These are phyloP conservation scores for Lanmaoa rubissima DNA, from an alignment of 768 basidiomycete genomes.

Conservation along the genomic window DNA sequence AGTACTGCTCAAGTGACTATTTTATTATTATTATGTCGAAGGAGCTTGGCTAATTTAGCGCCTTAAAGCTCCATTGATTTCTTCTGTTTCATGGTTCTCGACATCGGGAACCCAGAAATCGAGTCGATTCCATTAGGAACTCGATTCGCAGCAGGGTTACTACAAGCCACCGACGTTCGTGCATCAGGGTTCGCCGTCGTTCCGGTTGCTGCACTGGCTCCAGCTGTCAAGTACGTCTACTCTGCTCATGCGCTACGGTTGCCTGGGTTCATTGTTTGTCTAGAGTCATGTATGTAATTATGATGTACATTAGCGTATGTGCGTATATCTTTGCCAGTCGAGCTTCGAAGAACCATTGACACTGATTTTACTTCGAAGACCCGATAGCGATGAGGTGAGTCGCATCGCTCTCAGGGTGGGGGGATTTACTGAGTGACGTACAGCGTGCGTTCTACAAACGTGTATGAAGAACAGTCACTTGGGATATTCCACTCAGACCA, in stretches of 20 bases:
- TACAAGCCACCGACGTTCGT: slow-evolving; percentile 81
- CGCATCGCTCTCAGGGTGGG: background rate
- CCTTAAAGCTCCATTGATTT: slow-evolving; percentile 70
- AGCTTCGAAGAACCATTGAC: background rate
- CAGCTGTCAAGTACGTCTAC: slow-evolving; percentile 76
- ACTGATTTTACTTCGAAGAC: slow-evolving; percentile 39
- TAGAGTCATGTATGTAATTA: slow-evolving; percentile 83
- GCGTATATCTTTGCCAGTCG: slow-evolving; percentile 32
- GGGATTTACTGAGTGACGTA: background rate
- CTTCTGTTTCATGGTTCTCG: slow-evolving; percentile 85
- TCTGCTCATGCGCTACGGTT: background rate
- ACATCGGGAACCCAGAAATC: slow-evolving; percentile 75
- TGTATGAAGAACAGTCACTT: slow-evolving; percentile 91
- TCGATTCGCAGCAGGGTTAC: slow-evolving; percentile 68
- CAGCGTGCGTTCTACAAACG: slow-evolving; percentile 89
- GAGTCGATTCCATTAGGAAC: slow-evolving; percentile 66
- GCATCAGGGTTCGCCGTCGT: slow-evolving; percentile 88
- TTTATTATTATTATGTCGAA: no score
- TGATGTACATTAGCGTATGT: slow-evolving; percentile 93
- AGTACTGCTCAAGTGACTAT: slow-evolving; percentile 57
- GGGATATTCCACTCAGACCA: slow-evolving; percentile 65
- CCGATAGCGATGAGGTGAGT: slow-evolving; percentile 77
- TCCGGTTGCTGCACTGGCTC: slow-evolving; percentile 67
- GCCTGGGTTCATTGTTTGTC: background rate
- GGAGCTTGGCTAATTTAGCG: background rate